Evolutionary conservation across 495 filamentous ascomycete genomes (phyloP).

Genomic region (Neurospora sp.): DNA sequence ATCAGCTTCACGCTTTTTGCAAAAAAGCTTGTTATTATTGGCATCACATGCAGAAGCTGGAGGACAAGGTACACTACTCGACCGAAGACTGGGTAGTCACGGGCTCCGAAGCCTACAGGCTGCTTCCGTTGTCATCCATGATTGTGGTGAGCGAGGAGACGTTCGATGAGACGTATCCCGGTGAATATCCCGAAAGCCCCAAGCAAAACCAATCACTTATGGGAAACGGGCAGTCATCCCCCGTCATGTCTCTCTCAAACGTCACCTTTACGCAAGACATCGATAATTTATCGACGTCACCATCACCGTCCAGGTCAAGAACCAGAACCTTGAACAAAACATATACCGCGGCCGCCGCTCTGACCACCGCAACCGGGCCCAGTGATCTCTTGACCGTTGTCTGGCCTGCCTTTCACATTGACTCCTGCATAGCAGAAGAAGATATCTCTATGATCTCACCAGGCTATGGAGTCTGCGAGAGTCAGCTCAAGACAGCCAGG

Average conservation of each 20-base stretch:
- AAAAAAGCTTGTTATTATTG: neutral
- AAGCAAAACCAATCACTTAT: neutral
- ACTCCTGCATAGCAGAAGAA: neutral
- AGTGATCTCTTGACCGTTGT: neutral
- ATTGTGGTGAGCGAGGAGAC: neutral
- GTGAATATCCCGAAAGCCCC: neutral
- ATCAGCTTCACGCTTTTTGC: neutral
- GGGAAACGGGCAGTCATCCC: neutral
- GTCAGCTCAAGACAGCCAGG: neutral
- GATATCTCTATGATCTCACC: neutral
- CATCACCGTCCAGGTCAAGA: neutral
- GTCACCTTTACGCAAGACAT: neutral
- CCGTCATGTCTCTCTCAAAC: neutral
- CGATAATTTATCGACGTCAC: neutral
- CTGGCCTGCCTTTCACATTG: constrained; percentile 12
- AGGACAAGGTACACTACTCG: constrained; percentile 1
- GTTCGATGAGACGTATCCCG: neutral
- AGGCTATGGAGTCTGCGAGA: constrained; percentile 6
- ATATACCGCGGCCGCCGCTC: neutral
- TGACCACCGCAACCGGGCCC: neutral
- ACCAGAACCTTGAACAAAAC: neutral
- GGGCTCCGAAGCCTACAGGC: neutral
- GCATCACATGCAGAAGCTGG: constrained; percentile 5
- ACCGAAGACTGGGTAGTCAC: neutral
- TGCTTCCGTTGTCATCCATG: neutral